Base-by-base conservation (phyloP, 495 filamentous ascomycete species). In the Aspergillus egyptiacus region DNA sequence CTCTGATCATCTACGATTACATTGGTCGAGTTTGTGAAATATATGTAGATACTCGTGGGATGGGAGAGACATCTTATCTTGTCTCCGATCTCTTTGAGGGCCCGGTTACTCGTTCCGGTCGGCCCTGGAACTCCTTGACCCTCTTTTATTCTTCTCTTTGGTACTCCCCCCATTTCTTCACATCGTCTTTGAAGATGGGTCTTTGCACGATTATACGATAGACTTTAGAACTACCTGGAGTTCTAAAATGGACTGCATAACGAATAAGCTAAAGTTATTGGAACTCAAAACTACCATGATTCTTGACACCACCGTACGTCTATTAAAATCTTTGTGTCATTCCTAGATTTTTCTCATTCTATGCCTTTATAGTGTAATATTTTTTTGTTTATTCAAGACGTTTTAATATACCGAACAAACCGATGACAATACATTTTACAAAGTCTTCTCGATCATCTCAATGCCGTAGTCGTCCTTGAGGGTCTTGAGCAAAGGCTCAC, bases 381-480 rank as follows among this genome's bases (percentile, higher is more conserved):
- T n/a, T n/a, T n/a, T n/a, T n/a, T n/a, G n/a, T n/a, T n/a, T 23
- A 40, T 40, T 40, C 37, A 24, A 23, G 24, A 20, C 6, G 14
- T 39, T 40, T 40, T 25, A 23, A n/a, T n/a, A n/a, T 25, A 27
- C 32, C 31, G 33, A 45, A 50, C n/a, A 17, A 44, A 41, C 24
- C 17, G 34, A 3, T 31, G 8, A 28, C 34, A 3, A 30, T n/a
- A 9, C 1, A 32, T 41, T 48, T 61, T 67, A 69, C 37, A 71
- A 51, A 58, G 68, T 69, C 56, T 68, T 66, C 56, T 71, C 68
- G 35, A 66, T 61, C 64, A 71, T 62, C 56, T 67, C 64, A 57
- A 71, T 71, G 48, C 76, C 76, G 59, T 87, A 80, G 48, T 85
- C 75, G 19, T 84, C 77, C 60, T 81, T 82, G 38, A 90, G 68